Percentiles rank a stretch among this genome's conserved stretches.
phyloP scores from a whole-genome alignment of 2,329 filamentous ascomycete species.

The Thielaviopsis euricoi region DNA sequence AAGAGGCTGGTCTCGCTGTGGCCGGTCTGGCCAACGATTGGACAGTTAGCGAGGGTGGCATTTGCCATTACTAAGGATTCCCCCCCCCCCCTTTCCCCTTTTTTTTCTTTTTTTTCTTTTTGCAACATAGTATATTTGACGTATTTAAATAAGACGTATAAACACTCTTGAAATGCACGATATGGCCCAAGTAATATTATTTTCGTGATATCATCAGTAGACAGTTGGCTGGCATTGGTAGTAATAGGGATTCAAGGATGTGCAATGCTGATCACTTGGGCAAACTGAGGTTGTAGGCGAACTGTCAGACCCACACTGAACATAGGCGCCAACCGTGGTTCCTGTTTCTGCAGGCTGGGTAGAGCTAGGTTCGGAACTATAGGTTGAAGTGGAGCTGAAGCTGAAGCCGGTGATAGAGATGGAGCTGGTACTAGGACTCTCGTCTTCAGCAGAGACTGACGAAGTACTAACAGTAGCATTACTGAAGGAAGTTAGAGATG shows the following conservation, averaged over 20 bases:
- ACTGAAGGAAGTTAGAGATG: not conserved
- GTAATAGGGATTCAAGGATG: not conserved
- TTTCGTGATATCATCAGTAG: not conserved
- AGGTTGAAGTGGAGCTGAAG: no score
- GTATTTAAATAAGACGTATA: not conserved
- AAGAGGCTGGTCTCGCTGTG: slow-evolving; percentile 30
- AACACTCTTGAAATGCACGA: not conserved
- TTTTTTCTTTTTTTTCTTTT: no score
- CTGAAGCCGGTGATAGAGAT: no score
- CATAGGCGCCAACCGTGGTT: not conserved
- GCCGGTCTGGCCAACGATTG: slow-evolving; percentile 67
- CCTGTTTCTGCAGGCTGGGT: not conserved
- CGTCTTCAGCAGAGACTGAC: not conserved
- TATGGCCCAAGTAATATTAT: no score
- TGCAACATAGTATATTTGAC: not conserved
- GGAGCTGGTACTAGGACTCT: not conserved
- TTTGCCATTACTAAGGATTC: slow-evolving; percentile 35
- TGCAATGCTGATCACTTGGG: not conserved
- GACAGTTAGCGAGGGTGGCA: slow-evolving; percentile 67
- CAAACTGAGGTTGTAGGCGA: not conserved
- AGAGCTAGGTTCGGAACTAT: not conserved
- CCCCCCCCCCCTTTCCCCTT: no score
- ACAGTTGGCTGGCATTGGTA: not conserved
- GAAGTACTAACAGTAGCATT: not conserved
- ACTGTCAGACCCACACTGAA: not conserved